Percentiles rank a stretch among this genome's conserved stretches.
Conservation (phyloP, 345 rosid species). For the Mangifera indica region DNA sequence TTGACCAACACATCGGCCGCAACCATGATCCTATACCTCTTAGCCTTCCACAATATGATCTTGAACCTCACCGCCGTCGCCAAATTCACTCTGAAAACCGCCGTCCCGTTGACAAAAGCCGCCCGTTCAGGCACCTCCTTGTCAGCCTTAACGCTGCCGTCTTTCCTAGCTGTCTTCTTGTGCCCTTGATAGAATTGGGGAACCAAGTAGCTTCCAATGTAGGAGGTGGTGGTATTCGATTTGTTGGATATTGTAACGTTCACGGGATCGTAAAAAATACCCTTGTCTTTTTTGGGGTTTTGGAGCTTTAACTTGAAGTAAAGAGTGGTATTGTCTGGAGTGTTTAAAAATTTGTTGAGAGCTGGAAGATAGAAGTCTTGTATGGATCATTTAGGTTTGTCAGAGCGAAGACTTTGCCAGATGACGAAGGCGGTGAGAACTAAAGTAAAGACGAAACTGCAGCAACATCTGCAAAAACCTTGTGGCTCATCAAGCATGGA, state of each 20-base stretch:
- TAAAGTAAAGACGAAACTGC: constrained; percentile 48
- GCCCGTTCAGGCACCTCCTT: constrained; percentile 32
- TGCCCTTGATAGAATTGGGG: constrained; percentile 56
- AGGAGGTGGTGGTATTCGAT: not conserved
- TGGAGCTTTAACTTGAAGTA: constrained; percentile 43
- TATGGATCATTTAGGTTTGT: constrained; percentile 54
- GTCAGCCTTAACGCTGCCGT: constrained; percentile 19
- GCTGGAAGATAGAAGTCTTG: constrained; percentile 53
- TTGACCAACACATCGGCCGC: constrained; percentile 53
- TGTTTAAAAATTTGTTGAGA: constrained; percentile 40
- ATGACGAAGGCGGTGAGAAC: constrained; percentile 65
- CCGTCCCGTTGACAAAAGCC: constrained; percentile 35
- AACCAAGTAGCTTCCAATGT: constrained; percentile 28
- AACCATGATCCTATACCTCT: constrained; percentile 41
- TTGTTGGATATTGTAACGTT: constrained; percentile 39
- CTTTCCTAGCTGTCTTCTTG: constrained; percentile 59
- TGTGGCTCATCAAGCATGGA: too few relatives aligned
- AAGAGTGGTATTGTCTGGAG: constrained; percentile 34
- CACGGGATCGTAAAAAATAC: constrained; percentile 60
- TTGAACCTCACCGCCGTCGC: constrained; percentile 61
- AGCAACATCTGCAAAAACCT: constrained; percentile 36
- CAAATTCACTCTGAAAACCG: constrained; percentile 61
- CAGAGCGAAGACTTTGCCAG: constrained; percentile 67
- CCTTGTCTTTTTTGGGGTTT: constrained; percentile 72
- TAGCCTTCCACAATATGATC: constrained; percentile 58